Conservation (phyloP, 306 rosid species). For the Rubus parviflorus region DNA sequence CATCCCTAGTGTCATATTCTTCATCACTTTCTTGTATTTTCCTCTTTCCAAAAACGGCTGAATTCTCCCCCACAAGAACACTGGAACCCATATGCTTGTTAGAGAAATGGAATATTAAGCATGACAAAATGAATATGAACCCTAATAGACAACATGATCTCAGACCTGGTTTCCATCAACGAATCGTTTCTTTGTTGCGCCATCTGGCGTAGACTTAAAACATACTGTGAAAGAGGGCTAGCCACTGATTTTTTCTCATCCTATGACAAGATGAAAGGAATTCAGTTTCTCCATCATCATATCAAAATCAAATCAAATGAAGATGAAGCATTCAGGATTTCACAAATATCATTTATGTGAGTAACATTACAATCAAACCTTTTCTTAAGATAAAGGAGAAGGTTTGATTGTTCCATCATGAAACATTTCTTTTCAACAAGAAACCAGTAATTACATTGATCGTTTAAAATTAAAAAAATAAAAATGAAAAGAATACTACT, state of each 20-base stretch:
- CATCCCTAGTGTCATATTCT: constrained; percentile 45
- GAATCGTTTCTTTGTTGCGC: constrained; percentile 57
- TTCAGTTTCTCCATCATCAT: neutral
- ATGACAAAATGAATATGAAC: constrained; percentile 23
- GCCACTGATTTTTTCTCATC: constrained; percentile 60
- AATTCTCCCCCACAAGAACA: constrained; percentile 75
- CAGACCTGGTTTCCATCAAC: constrained; percentile 76
- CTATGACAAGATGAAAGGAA: constrained; percentile 32
- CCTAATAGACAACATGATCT: constrained; percentile 6
- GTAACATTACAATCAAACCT: neutral
- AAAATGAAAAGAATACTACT: neutral
- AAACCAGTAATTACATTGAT: neutral
- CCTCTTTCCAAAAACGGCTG: constrained; percentile 54
- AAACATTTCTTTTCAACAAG: neutral
- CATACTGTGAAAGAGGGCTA: constrained; percentile 67
- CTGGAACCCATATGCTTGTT: constrained; percentile 44
- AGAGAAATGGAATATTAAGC: constrained; percentile 31
- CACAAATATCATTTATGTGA: neutral
- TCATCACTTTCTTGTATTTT: constrained; percentile 59
- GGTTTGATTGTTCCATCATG: neutral
- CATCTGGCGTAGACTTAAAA: constrained; percentile 52
- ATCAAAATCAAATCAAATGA: neutral
- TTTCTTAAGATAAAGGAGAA: neutral
- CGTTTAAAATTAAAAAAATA: too few relatives aligned
- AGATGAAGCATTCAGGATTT: neutral